Conservation (phyloP, 176 grass and related monocot species). For the Pontederia paniculata region DNA sequence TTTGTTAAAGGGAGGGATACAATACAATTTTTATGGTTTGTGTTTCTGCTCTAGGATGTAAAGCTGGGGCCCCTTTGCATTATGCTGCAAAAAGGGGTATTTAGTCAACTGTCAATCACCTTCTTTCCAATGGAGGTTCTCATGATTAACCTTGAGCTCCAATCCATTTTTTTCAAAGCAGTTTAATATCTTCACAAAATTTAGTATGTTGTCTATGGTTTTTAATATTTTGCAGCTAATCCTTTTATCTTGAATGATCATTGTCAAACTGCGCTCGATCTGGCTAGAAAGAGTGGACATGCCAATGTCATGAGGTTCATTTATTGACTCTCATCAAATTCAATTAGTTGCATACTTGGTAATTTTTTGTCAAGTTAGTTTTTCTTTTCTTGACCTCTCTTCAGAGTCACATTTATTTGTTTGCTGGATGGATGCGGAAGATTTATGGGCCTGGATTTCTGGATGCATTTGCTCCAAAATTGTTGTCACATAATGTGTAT, state of each 20-base stretch:
- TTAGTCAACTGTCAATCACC: conserved; percentile 60
- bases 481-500: conserved; percentile 79
- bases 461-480: conserved; percentile 62
- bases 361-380: too few relatives aligned
- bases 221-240: conserved; percentile 79
- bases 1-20: too few relatives aligned
- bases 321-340: too few relatives aligned
- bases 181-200: too few relatives aligned
- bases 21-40: too few relatives aligned
- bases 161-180: background rate
- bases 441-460: conserved; percentile 84
- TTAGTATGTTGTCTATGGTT: background rate
- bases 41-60: conserved; percentile 34
- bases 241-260: conserved; percentile 82
- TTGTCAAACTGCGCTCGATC: conserved; percentile 79
- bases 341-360: too few relatives aligned
- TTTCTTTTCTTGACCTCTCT: too few relatives aligned
- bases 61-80: conserved; percentile 78
- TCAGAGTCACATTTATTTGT: conserved; percentile 64
- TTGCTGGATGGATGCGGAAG: conserved; percentile 79
- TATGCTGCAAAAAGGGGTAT: conserved; percentile 89
- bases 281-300: conserved; percentile 91
- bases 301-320: too few relatives aligned
- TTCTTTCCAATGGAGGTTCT: conserved; percentile 83
- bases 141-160: background rate